Evolutionary conservation across 176 grass and related monocot genomes (phyloP), one percentile per base, ranked within the genome.

Genomic region (Echinochloa phyllopogon): DNA sequence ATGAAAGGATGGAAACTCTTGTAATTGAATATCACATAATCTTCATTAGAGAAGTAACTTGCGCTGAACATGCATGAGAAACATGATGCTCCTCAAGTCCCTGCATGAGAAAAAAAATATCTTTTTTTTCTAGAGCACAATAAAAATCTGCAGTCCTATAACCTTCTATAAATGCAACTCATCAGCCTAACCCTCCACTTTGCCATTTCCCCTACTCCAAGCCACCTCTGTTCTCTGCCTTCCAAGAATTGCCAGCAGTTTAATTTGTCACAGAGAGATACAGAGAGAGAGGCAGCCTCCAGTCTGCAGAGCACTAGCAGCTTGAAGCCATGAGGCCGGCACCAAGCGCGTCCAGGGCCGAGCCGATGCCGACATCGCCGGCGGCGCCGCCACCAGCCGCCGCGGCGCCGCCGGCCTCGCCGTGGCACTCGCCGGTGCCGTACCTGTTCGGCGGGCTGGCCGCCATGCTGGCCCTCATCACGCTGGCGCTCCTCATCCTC

Each of bases 391-490:
- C 55, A 13, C 44, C 55, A 9, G 11, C 77, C 1, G 73, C 51
- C 0, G 9, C 39, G 20, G 6, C 10, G 0, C 8, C 9, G 40
- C 20, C 42, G 4, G 52, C 70, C 20, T 91, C 88, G 27, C 83
- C 80, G 40, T 95, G 90, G 94, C 83, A 91, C 65, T 93, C 88
- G 10, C 91, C 94, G 7, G 88, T 96, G 44, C 86, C 94, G 50
- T 96, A 93, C 88, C 91, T 96, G 65, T 91, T 93, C 43, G 86
- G 88, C 12, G 91, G 91, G 1, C 76, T 96, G 6, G 94, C 88
- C 9, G 88, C 85, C 45, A 93, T 96, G 91, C 37, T 93, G 57
- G 91, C 88, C 45, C 76, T 96, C 66, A 89, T 96, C 76, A 78
- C 88, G 15, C 72, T 96, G 24, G 86, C 88, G 50, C 94, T 93